A percentile compares a stretch with the other conserved stretches of the same genome.
Evolutionary conservation across 495 filamentous ascomycete genomes (phyloP).

Genomic region (Penicillium goetzii): DNA sequence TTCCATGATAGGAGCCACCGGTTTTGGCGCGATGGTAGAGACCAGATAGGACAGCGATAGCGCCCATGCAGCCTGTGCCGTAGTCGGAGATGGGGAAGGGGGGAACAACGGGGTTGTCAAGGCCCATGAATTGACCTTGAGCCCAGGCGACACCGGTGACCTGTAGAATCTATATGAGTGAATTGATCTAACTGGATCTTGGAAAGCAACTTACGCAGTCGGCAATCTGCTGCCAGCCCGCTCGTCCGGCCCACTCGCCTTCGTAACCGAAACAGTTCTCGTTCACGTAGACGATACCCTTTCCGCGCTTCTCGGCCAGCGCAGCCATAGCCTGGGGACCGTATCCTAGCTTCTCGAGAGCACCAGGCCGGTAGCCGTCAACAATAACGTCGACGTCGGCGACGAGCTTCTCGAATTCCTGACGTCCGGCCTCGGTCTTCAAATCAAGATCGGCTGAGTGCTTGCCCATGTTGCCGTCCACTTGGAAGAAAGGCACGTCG

Average conservation of each 20-base stretch:
- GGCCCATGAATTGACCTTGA: constrained; percentile 73
- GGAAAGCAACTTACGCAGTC: constrained; percentile 44
- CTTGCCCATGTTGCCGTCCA: constrained; percentile 78
- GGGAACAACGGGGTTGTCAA: constrained; percentile 70
- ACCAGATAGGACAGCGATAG: constrained; percentile 64
- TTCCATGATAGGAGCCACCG: constrained; percentile 68
- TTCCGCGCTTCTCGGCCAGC: constrained; percentile 56
- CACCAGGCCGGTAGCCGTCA: constrained; percentile 71
- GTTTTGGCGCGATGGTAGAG: constrained; percentile 62
- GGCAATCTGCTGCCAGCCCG: constrained; percentile 62
- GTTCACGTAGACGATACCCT: constrained; percentile 69
- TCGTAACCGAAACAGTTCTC: constrained; percentile 74
- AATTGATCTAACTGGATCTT: constrained; percentile 12
- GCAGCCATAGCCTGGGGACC: constrained; percentile 54
- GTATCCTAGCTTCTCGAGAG: constrained; percentile 67
- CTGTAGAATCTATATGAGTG: constrained; percentile 36
- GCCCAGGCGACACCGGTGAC: constrained; percentile 72
- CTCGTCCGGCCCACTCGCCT: constrained; percentile 51
- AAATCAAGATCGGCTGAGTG: constrained; percentile 62
- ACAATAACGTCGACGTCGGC: constrained; percentile 62
- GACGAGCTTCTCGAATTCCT: constrained; percentile 61
- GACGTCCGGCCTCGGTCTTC: constrained; percentile 53
- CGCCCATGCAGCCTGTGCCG: constrained; percentile 70
- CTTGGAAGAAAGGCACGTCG: constrained; percentile 80
- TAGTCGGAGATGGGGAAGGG: constrained; percentile 85